A percentile compares a stretch with the other conserved stretches of the same genome.
Conservation (phyloP, 768 basidiomycete genomes). For the Polyporus arcularius region DNA sequence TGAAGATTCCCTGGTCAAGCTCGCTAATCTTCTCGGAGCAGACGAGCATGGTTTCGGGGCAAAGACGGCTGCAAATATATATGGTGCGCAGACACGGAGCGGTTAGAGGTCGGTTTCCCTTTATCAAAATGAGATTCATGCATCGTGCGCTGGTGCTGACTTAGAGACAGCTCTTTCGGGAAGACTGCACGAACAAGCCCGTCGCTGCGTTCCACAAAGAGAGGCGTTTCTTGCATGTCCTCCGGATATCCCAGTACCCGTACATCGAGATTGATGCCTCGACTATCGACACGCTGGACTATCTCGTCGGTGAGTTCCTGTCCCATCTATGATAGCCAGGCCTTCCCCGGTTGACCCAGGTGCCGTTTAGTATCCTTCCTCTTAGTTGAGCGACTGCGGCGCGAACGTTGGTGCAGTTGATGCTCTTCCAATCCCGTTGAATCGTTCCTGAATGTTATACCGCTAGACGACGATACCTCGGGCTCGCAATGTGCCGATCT, state of each 20-base stretch:
- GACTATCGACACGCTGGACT: conserved; percentile 36
- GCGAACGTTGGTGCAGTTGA: neutral
- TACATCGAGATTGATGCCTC: conserved; percentile 37
- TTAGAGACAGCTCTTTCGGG: conserved; percentile 30
- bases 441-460: too few species aligned
- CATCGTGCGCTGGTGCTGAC: neutral
- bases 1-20: neutral
- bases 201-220: conserved; percentile 38
- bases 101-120: conserved; percentile 23
- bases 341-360: too few species aligned
- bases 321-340: neutral
- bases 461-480: too few species aligned
- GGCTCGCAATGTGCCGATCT: too few species aligned
- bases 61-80: conserved; percentile 32
- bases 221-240: conserved; percentile 35
- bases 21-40: conserved; percentile 1
- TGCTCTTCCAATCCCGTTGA: neutral
- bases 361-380: neutral
- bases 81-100: conserved; percentile 25
- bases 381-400: neutral
- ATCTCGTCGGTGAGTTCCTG: conserved; percentile 34
- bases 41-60: conserved; percentile 26
- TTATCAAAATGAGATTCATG: neutral
- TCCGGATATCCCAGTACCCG: conserved; percentile 37
- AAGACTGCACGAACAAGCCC: conserved; percentile 30